Evolutionary conservation across 352 stramenopile genomes (phyloP), one percentile per base, ranked within the genome.

Genomic region (Phytophthora fragariae): DNA sequence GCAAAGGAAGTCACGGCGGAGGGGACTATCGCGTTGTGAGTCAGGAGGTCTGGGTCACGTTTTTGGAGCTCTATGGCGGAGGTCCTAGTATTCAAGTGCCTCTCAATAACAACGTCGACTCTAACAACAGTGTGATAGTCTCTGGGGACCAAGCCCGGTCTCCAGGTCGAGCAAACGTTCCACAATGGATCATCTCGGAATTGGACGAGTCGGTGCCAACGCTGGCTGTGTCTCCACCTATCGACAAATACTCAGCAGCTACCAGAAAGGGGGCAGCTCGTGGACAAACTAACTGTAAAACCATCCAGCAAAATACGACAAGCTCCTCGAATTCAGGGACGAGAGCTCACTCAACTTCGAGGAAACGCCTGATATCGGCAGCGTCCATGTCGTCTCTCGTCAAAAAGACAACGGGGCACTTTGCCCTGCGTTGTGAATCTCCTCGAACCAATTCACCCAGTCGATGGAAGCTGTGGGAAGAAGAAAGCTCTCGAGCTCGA

Each of bases 11-110:
- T 21, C 64, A 79, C 12, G 49, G 64, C 8, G 65, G 65, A 21
- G 85, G 82, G 7, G 80, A 92, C 61, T 93, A 89, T 71, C 80
- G 79, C 44, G 76, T 93, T 21, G 79, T 93, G 11, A 92, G 84
- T 41, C 77, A 91, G 31, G 86, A 92, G 27, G 81, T 93, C 17
- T 93, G 86, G 86, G 67, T 84, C 10, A 71, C 85, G 2, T 93
- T 93, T 27, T 62, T 85, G 19, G 58, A 73, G 2, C 63, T 91
- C 1, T 93, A 93, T 31, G 82, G 86, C 31, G 86, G 86, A 24
- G 86, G 86, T 11, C 86, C 86, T 4, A 90, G 80, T 55, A 93
- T 93, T 46, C 72, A 85, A 71, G 39, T 83, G 31, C 68, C 63
- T 41, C 19, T 72, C 0, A 75, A 72, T 12, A 63, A 55, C 17